Base-by-base conservation (phyloP, 768 basidiomycete species). In the Tricholoma bakamatsutake region DNA sequence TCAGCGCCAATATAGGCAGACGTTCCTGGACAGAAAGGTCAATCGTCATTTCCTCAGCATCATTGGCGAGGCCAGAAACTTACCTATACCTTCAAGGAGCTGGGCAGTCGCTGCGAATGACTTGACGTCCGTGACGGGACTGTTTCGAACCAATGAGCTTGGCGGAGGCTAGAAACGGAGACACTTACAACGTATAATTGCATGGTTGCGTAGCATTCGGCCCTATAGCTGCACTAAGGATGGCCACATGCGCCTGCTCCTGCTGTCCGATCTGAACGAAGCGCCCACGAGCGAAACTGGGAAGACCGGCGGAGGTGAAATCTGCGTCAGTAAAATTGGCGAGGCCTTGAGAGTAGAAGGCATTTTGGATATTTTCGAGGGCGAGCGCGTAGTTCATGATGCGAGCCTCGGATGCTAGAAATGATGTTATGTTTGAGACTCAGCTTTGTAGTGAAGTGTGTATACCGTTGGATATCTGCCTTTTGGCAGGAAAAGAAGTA, bases 1-100 rank as follows among this genome's bases (percentile, higher is more conserved):
- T 79, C 77, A 33, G 82, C 81, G 27, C 82, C 83, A 17, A 75
- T 71, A 68, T 87, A 85, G 24, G 83, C 81, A 13, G 80, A 77
- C 27, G 64, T 64, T 43, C 72, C 71, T 64, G 28, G 4, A 53
- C 4, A 33, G 10, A 34, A 13, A 17, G 10, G 21, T 57, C 17
- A 55, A 18, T 18, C 17, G 21, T 21, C 31, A 31, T 31, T 31
- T 31, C 9, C 18, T 1, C 2, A 21, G 9, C 17, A 8, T n/a
- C 8, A 24, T 11, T 9, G 17, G 9, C 18, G 12, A 43, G n/a
- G 27, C 5, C 17, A 43, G 28, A 42, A 17, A 12, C 64, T 69
- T 69, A 64, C 75, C 74, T 57, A 84, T 76, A 40, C 77, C 79
- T 70, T 86, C 85, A 30, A 87, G 71, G 27, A 79, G 65, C 54